Evolutionary conservation across 176 grass and related monocot genomes (phyloP).

Genomic region (Luzula sylvatica): DNA sequence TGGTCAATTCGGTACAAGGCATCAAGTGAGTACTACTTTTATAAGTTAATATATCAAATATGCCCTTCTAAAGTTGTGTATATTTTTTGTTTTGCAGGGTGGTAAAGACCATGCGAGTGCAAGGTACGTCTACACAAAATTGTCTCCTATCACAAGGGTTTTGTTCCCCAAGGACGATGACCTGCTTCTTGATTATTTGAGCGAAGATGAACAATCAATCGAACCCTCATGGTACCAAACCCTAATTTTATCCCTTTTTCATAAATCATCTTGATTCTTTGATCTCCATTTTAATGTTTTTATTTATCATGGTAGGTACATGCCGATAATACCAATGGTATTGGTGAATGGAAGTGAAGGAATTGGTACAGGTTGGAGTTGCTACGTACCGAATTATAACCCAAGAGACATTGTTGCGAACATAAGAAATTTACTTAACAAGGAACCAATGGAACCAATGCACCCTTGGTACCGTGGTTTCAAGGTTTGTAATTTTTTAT

Average conservation of each 20-base stretch:
- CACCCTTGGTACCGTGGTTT: slow-evolving; percentile 45
- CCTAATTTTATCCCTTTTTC: background rate
- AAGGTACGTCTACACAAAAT: slow-evolving; percentile 25
- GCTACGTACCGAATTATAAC: slow-evolving; percentile 41
- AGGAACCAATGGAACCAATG: slow-evolving; percentile 33
- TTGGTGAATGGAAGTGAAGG: slow-evolving; percentile 45
- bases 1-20: too few species aligned
- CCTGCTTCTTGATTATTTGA: slow-evolving; percentile 30
- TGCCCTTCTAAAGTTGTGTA: slow-evolving; percentile 29
- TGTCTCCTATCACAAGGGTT: too few species aligned
- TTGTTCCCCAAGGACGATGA: slow-evolving; percentile 29
- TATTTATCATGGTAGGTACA: too few species aligned
- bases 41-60: slow-evolving; percentile 33
- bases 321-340: slow-evolving; percentile 36
- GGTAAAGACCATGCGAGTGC: slow-evolving; percentile 33
- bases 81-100: background rate
- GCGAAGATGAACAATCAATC: slow-evolving; percentile 24
- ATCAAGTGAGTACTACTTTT: too few species aligned
- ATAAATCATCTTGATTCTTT: background rate
- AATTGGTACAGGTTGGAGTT: slow-evolving; percentile 49
- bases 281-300: background rate
- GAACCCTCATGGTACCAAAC: slow-evolving; percentile 22
- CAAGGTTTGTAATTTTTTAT: slow-evolving; percentile 32
- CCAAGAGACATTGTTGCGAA: slow-evolving; percentile 43
- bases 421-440: slow-evolving; percentile 29